These are phyloP conservation scores for Raddia guianensis DNA, from an alignment of 176 grass and related monocot species.

Conservation along the genomic window DNA sequence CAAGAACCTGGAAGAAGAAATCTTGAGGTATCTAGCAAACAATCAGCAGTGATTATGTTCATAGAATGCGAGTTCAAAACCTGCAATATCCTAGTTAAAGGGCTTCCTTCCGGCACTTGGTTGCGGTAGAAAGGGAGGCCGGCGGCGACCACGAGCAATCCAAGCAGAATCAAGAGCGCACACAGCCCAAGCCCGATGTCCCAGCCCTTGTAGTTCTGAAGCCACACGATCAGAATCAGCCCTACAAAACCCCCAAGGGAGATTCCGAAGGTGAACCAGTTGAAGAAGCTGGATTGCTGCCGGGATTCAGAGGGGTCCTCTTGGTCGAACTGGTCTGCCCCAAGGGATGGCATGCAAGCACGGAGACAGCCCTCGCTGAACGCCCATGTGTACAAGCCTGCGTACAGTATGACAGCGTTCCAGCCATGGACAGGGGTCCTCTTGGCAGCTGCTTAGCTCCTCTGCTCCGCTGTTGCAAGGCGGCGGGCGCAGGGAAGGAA, in stretches of 20 bases:
- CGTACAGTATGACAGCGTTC: slow-evolving; percentile 44
- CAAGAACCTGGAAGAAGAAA: slow-evolving; percentile 50
- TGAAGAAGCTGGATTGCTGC: slow-evolving; percentile 59
- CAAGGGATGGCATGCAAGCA: slow-evolving; percentile 55
- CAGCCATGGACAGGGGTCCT: slow-evolving; percentile 52
- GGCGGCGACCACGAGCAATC: slow-evolving; percentile 40
- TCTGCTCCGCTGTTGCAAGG: slow-evolving; percentile 39
- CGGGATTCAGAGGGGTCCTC: slow-evolving; percentile 42
- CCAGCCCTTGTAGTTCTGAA: slow-evolving; percentile 60
- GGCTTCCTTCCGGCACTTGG: slow-evolving; percentile 55
- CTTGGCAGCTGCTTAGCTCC: slow-evolving; percentile 37
- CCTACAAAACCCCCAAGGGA: slow-evolving; percentile 58
- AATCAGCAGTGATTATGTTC: background rate
- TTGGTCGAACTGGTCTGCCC: slow-evolving; percentile 67
- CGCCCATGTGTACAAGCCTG: slow-evolving; percentile 45
- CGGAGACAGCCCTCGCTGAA: slow-evolving; percentile 58
- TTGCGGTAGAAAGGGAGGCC: slow-evolving; percentile 64
- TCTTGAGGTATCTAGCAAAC: background rate
- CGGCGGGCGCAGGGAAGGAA: slow-evolving; percentile 54
- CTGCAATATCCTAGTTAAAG: slow-evolving; percentile 64
- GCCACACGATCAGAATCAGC: slow-evolving; percentile 56
- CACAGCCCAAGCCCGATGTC: slow-evolving; percentile 49
- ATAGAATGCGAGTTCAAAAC: slow-evolving; percentile 21
- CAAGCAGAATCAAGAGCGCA: slow-evolving; percentile 41
- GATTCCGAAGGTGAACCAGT: slow-evolving; percentile 57